Conservation (phyloP, 345 rosid genomes). For the Melastoma malabathricum region DNA sequence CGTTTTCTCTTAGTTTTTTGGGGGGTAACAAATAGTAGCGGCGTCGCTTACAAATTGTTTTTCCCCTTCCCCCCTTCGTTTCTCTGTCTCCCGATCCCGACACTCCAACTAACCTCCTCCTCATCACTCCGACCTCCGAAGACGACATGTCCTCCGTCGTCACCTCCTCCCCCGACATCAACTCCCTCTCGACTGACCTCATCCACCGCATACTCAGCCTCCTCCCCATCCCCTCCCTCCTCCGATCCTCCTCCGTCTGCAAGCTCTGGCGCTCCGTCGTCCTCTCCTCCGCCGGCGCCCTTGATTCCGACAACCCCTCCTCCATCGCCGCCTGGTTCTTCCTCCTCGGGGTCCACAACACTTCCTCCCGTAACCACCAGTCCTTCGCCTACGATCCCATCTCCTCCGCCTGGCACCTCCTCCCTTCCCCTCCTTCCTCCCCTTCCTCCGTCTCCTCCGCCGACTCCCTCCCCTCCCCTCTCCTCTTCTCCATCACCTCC, state of each 20-base stretch:
- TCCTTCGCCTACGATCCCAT: constrained; percentile 67
- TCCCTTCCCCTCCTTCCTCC: constrained; percentile 65
- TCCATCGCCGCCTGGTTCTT: constrained; percentile 70
- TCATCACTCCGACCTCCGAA: no score
- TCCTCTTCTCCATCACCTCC: constrained; percentile 28
- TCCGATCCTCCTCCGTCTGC: constrained; percentile 67
- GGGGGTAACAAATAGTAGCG: no score
- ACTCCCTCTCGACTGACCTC: constrained; percentile 36
- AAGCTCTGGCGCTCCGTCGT: constrained; percentile 48
- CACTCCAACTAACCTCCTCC: no score
- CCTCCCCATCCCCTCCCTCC: constrained; percentile 64
- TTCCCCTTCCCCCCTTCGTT: no score
- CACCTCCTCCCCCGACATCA: constrained; percentile 19
- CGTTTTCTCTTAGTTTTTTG: no score
- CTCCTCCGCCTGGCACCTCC: constrained; percentile 57
- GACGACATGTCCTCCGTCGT: not conserved
- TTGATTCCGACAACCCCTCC: constrained; percentile 14
- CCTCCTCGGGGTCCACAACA: constrained; percentile 82
- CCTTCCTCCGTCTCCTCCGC: constrained; percentile 10
- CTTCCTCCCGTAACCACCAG: constrained; percentile 44
- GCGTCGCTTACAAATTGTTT: no score
- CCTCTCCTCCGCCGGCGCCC: constrained; percentile 18
- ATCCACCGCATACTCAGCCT: constrained; percentile 45
- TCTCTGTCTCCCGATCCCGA: no score
- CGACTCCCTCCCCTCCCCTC: constrained; percentile 16